Base-by-base conservation (phyloP, 2,329 filamentous ascomycete genomes). In the Colletotrichum sp. region DNA sequence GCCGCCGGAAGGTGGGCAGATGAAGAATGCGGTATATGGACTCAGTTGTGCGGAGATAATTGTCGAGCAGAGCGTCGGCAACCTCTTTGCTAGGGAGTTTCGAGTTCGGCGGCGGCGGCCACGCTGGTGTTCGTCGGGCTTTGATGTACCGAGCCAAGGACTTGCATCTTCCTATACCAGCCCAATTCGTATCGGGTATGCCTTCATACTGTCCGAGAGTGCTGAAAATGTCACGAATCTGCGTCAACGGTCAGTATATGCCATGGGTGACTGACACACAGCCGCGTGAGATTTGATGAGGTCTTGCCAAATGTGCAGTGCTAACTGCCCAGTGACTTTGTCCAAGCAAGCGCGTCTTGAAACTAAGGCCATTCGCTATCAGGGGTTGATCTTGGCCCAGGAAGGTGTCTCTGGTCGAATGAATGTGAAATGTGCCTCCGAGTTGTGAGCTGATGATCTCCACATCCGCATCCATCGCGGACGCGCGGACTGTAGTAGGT, bases 281-380 rank as follows among this genome's bases (percentile, higher is more conserved):
- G 18, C 39, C 39, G 8, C 39, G 16, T 44, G 39, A n/a, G 39
- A n/a, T n/a, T 44, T 68, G 15, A 30, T 30, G 65, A 26, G 15
- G 28, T 16, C 26, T 52, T 74, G 30, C 80, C 76, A 9, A 71
- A 69, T 67, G 79, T 76, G 79, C 81, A 68, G 24, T 24, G 5
- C 8, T 30, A 57, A 39, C 24, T 32, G n/a, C 36, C 87, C 89
- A 92, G 78, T 92, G 89, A 34, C 89, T 91, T 79, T 88, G 88
- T 1, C 91, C 91, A 78, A 92, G 90, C 1, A 92, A 80, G 0
- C 90, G 86, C 0, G 87, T 88, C 79, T 93, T 93, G 76, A 91
- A 89, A 24, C 87, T 85, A 10, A 90, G 82, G n/a, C 55, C 26
- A 28, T 59, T 21, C 13, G 55, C 55, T 21, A 59, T 59, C 21